Evolutionary conservation across 768 basidiomycete genomes (phyloP).

Genomic region (Panellus pusillus): DNA sequence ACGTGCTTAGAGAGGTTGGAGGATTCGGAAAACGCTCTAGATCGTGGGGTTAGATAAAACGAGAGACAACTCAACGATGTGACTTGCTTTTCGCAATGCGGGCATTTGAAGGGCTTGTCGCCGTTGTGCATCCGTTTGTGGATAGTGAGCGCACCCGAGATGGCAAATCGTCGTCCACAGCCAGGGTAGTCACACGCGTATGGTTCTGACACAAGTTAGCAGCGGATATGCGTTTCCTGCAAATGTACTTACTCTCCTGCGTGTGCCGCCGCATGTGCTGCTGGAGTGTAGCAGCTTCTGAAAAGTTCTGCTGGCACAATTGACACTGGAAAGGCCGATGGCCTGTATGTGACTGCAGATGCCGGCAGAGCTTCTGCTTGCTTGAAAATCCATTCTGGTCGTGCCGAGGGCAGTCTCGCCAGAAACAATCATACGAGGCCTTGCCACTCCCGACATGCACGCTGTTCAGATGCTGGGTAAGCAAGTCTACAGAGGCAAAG

Average conservation of each 20-base stretch:
- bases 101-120: slow-evolving; percentile 88
- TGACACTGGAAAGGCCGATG: slow-evolving; percentile 89
- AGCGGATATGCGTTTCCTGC: background rate
- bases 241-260: slow-evolving; percentile 73
- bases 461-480: slow-evolving; percentile 76
- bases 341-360: slow-evolving; percentile 88
- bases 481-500: slow-evolving; percentile 64
- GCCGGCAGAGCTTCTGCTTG: slow-evolving; percentile 92
- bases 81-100: slow-evolving; percentile 72
- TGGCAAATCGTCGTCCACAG: slow-evolving; percentile 92
- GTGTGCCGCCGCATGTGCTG: slow-evolving; percentile 96
- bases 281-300: slow-evolving; percentile 90
- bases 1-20: slow-evolving; percentile 93
- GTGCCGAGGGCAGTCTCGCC: slow-evolving; percentile 75
- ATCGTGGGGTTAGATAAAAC: background rate
- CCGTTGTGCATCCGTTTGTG: slow-evolving; percentile 93
- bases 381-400: slow-evolving; percentile 74
- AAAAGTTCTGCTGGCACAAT: slow-evolving; percentile 83
- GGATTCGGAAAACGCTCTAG: slow-evolving; percentile 86
- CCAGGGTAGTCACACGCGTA: slow-evolving; percentile 87
- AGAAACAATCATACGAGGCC: slow-evolving; percentile 83
- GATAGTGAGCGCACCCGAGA: slow-evolving; percentile 91
- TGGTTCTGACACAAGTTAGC: slow-evolving; percentile 57
- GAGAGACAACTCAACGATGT: background rate
- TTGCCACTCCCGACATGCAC: slow-evolving; percentile 83